phyloP scores from a whole-genome alignment of 208 protist species.

The Acanthamoeba triangularis region DNA sequence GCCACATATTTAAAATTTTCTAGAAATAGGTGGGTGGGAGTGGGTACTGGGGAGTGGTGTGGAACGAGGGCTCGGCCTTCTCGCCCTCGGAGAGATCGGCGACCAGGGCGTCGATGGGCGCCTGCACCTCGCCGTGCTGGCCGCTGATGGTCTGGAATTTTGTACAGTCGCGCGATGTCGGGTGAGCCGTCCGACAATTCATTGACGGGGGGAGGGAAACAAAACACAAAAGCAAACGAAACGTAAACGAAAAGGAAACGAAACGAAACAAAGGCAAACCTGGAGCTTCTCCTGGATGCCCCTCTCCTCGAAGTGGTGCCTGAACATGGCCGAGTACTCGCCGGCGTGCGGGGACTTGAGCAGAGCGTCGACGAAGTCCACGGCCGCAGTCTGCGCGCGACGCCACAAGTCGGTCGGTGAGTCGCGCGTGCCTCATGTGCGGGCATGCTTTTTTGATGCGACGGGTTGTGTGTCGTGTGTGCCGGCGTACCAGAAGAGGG shows the following conservation, averaged over 20 bases:
- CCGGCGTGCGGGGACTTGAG: slow-evolving; percentile 33
- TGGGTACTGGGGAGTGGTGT: slow-evolving; percentile 50
- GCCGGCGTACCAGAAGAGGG: background rate
- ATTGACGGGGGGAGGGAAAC: too few species aligned
- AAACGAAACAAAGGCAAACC: background rate
- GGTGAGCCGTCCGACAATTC: too few species aligned
- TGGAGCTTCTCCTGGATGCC: slow-evolving; percentile 20
- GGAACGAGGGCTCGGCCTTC: slow-evolving; percentile 51
- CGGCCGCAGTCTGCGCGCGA: background rate
- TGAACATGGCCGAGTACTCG: slow-evolving; percentile 39
- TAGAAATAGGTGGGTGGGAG: background rate
- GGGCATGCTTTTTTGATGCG: too few species aligned
- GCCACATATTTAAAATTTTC: too few species aligned
- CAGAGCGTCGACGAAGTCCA: slow-evolving; percentile 32
- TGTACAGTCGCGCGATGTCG: too few species aligned
- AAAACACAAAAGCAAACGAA: too few species aligned
- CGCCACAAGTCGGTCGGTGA: background rate
- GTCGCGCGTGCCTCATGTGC: background rate
- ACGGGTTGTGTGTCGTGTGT: too few species aligned
- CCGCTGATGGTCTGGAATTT: background rate
- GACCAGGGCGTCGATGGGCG: background rate
- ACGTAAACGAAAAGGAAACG: too few species aligned
- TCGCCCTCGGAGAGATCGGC: slow-evolving; percentile 45
- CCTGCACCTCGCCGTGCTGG: slow-evolving; percentile 15
- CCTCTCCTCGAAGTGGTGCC: slow-evolving; percentile 37